phyloP scores from a whole-genome alignment of 345 rosid genomes.

The Punica granatum region DNA sequence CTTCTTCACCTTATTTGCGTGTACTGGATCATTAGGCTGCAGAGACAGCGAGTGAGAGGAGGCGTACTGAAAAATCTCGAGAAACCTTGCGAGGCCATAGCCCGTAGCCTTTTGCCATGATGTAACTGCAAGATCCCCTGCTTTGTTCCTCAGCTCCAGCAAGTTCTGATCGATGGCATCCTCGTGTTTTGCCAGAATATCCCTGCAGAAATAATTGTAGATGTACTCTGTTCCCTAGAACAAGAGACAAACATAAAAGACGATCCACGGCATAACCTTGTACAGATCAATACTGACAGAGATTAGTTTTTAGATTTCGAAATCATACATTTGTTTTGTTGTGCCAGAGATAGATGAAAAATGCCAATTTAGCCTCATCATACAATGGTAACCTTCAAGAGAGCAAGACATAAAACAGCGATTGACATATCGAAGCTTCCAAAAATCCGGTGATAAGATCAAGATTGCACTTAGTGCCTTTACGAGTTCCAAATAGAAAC shows the following conservation, averaged over 20 bases:
- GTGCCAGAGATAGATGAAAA: constrained; percentile 70
- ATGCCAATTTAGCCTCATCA: constrained; percentile 71
- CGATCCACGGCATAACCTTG: neutral
- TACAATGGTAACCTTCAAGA: constrained; percentile 72
- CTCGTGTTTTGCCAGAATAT: constrained; percentile 52
- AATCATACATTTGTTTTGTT: constrained; percentile 58
- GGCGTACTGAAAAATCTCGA: constrained; percentile 41
- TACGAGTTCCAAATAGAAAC: neutral
- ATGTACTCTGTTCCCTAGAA: constrained; percentile 53
- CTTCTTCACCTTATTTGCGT: neutral
- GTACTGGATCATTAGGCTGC: constrained; percentile 34
- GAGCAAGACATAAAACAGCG: constrained; percentile 8
- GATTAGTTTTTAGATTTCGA: neutral
- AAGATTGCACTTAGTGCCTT: neutral
- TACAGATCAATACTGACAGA: neutral
- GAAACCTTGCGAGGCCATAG: constrained; percentile 45
- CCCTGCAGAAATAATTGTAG: constrained; percentile 44
- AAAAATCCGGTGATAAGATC: neutral
- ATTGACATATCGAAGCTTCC: no score
- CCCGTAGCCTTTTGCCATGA: constrained; percentile 55
- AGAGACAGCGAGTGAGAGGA: constrained; percentile 41
- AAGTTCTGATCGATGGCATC: constrained; percentile 50
- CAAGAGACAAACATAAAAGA: neutral
- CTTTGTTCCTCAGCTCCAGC: constrained; percentile 45
- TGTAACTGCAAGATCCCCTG: constrained; percentile 34